Evolutionary conservation across 352 stramenopile species (phyloP).

Genomic region (Globisporangium nunn): DNA sequence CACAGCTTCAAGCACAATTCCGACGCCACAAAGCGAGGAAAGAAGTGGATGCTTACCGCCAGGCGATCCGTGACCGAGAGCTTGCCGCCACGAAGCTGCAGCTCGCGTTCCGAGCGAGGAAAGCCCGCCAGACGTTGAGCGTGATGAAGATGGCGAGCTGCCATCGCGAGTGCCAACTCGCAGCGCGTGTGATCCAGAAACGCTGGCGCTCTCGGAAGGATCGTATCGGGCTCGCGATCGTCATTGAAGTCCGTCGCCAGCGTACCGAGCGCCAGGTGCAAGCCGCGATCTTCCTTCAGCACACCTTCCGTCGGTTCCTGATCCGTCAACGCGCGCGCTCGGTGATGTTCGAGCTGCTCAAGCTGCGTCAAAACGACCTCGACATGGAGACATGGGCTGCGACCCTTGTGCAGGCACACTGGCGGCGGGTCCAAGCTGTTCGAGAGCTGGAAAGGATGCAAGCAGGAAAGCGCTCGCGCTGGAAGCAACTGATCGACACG

Average conservation of each 20-base stretch:
- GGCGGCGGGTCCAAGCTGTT: constrained; percentile 36
- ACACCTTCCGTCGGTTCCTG: constrained; percentile 29
- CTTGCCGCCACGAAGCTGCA: constrained; percentile 55
- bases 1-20: constrained; percentile 46
- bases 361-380: constrained; percentile 27
- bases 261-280: constrained; percentile 20
- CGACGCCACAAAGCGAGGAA: constrained; percentile 31
- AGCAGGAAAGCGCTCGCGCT: constrained; percentile 48
- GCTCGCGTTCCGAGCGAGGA: constrained; percentile 39
- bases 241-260: constrained; percentile 27
- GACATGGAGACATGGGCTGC: constrained; percentile 67
- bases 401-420: constrained; percentile 66
- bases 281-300: constrained; percentile 42
- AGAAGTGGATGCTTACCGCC: constrained; percentile 20
- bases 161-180: constrained; percentile 27
- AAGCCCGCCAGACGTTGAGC: constrained; percentile 30
- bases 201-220: constrained; percentile 43
- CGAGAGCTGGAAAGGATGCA: constrained; percentile 26
- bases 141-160: constrained; percentile 34
- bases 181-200: constrained; percentile 37
- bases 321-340: constrained; percentile 34
- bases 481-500: constrained; percentile 90
- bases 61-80: constrained; percentile 24
- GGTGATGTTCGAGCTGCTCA: constrained; percentile 41
- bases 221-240: constrained; percentile 32